These are phyloP conservation scores for Bidens hawaiensis DNA, from an alignment of 140 eudicot genomes.

Conservation along the genomic window DNA sequence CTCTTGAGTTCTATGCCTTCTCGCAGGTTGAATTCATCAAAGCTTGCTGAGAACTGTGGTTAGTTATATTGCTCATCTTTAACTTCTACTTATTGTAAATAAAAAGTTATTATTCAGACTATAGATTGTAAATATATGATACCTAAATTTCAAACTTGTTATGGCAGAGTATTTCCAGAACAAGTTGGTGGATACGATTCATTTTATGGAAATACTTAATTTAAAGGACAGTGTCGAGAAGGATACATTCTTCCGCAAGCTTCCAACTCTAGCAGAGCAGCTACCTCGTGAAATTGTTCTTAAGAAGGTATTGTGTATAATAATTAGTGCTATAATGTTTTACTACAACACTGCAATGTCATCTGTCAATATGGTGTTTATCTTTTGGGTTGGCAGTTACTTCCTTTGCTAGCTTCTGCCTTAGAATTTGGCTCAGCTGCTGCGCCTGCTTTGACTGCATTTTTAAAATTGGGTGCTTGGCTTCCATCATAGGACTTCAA, in stretches of 20 bases:
- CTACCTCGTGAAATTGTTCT: slow-evolving; percentile 92
- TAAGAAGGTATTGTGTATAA: slow-evolving; percentile 56
- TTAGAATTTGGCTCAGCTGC: slow-evolving; percentile 91
- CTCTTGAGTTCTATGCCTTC: slow-evolving; percentile 95
- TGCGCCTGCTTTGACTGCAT: slow-evolving; percentile 89
- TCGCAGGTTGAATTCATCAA: slow-evolving; percentile 97
- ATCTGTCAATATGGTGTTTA: not conserved
- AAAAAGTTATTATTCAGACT: not conserved
- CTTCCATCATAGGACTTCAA: slow-evolving; percentile 75
- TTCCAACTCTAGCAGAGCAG: slow-evolving; percentile 93
- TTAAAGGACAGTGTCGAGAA: slow-evolving; percentile 96
- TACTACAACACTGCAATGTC: not conserved
- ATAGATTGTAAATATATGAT: not conserved
- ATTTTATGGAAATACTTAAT: slow-evolving; percentile 94
- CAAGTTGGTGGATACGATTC: slow-evolving; percentile 97
- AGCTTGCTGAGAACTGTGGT: slow-evolving; percentile 96
- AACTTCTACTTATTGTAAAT: slow-evolving; percentile 3
- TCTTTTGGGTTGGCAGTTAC: slow-evolving; percentile 43
- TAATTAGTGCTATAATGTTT: not conserved
- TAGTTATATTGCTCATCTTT: slow-evolving; percentile 27
- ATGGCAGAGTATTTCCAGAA: slow-evolving; percentile 92
- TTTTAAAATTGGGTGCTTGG: slow-evolving; percentile 87
- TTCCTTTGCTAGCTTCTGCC: slow-evolving; percentile 81
- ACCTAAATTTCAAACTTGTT: slow-evolving; percentile 14
- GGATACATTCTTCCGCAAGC: slow-evolving; percentile 94